These are phyloP conservation scores for Suillus placidus DNA, from an alignment of 768 basidiomycete genomes.

Conservation along the genomic window DNA sequence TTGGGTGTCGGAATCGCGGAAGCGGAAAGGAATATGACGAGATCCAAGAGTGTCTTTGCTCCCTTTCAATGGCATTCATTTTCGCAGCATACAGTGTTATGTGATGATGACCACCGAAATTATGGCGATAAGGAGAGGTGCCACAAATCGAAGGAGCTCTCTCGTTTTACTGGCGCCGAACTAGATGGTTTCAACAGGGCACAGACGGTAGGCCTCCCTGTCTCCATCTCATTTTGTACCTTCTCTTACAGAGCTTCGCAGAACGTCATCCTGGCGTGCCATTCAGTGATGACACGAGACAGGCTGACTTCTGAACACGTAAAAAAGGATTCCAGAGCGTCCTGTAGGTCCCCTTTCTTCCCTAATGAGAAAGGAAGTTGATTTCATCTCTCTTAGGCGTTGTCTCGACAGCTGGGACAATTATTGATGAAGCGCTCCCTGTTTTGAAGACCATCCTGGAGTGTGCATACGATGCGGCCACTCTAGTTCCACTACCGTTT, in stretches of 20 bases:
- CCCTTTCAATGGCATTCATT: neutral
- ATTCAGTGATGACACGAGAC: neutral
- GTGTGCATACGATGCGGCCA: constrained; percentile 19
- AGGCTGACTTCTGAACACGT: neutral
- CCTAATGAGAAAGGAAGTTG: neutral
- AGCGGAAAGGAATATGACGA: neutral
- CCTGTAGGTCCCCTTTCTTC: neutral
- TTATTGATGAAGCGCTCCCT: neutral
- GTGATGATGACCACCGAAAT: neutral
- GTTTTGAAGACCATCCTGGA: constrained; percentile 2
- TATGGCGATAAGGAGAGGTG: neutral
- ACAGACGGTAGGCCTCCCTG: neutral
- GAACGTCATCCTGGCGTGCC: neutral
- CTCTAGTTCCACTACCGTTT: constrained; percentile 58
- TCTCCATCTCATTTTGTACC: neutral
- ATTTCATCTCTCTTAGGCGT: neutral
- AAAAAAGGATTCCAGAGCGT: neutral
- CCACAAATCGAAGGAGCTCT: neutral
- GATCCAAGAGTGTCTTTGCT: neutral
- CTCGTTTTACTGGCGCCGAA: neutral
- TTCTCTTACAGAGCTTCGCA: neutral
- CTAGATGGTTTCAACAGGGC: neutral
- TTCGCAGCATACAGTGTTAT: neutral
- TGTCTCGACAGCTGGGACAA: neutral
- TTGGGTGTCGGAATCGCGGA: neutral